phyloP scores from a whole-genome alignment of 2,329 filamentous ascomycete species.

The Lecanicillium sp. region DNA sequence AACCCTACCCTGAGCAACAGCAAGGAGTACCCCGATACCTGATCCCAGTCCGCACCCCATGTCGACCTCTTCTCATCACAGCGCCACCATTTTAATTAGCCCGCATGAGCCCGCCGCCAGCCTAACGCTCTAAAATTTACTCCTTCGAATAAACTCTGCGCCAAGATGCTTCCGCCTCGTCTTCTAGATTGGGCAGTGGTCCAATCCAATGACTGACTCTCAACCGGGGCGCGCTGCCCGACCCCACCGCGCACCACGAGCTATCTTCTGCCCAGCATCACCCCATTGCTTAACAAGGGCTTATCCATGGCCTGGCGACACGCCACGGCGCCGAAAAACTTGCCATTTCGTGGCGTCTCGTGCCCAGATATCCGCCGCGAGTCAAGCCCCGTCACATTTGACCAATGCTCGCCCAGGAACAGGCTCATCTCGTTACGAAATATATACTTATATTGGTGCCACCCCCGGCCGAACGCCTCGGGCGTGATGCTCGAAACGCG shows the following conservation, averaged over 20 bases:
- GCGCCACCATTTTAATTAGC: too few relatives aligned
- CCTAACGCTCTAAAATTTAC: too few relatives aligned
- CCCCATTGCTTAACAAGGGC: too few relatives aligned
- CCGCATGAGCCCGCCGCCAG: too few relatives aligned
- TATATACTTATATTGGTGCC: too few relatives aligned
- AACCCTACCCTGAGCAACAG: too few relatives aligned
- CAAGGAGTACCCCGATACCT: too few relatives aligned
- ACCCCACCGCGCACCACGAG: neutral
- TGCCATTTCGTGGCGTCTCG: neutral
- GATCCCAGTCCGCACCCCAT: too few relatives aligned
- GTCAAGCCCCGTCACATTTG: neutral
- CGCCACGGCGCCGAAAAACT: neutral
- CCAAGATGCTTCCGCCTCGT: conserved; percentile 1
- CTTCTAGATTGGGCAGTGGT: neutral
- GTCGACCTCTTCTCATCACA: too few relatives aligned
- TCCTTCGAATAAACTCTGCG: neutral
- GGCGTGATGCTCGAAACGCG: too few relatives aligned
- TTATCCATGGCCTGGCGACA: neutral
- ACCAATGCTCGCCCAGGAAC: neutral
- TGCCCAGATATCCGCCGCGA: neutral
- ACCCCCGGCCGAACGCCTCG: too few relatives aligned
- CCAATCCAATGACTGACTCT: neutral
- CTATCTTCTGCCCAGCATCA: neutral
- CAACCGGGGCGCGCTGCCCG: neutral
- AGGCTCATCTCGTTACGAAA: too few relatives aligned